phyloP scores from a whole-genome alignment of 768 basidiomycete genomes.

The Suillus spraguei region DNA sequence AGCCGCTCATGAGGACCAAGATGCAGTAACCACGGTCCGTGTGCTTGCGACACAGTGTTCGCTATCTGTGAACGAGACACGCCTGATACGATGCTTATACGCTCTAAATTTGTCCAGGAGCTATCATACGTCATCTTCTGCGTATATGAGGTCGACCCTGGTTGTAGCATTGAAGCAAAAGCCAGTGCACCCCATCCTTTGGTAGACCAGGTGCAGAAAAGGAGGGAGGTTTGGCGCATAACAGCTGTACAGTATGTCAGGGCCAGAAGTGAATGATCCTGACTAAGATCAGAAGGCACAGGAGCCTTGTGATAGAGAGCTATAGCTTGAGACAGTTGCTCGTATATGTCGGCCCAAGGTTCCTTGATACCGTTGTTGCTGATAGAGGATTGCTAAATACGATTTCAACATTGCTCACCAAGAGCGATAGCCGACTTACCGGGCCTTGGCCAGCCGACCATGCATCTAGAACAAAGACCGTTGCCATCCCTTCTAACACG shows the following conservation, averaged over 20 bases:
- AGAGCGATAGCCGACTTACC: conserved; percentile 46
- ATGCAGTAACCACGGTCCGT: conserved; percentile 87
- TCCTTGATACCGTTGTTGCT: conserved; percentile 49
- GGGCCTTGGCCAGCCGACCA: conserved; percentile 79
- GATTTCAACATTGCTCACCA: conserved; percentile 17
- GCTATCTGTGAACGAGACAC: conserved; percentile 73
- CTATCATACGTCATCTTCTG: conserved; percentile 58
- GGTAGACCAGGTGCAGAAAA: conserved; percentile 82
- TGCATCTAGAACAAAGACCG: conserved; percentile 76
- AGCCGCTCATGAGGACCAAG: conserved; percentile 79
- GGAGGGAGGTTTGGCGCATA: conserved; percentile 70
- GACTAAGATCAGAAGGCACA: conserved; percentile 52
- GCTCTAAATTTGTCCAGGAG: conserved; percentile 58
- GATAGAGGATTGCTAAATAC: conserved; percentile 54
- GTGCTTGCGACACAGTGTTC: conserved; percentile 63
- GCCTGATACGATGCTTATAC: conserved; percentile 67
- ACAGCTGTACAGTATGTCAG: conserved; percentile 69
- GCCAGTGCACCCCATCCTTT: conserved; percentile 86
- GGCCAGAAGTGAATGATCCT: conserved; percentile 62
- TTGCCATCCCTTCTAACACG: conserved; percentile 83
- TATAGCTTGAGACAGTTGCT: conserved; percentile 68
- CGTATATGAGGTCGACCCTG: conserved; percentile 57
- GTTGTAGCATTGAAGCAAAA: conserved; percentile 73
- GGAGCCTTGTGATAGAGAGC: conserved; percentile 61
- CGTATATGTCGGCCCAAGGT: conserved; percentile 75